Evolutionary conservation across 2,329 filamentous ascomycete genomes (phyloP), one percentile per base, ranked within the genome.

Genomic region (Elsinoe necatrix): DNA sequence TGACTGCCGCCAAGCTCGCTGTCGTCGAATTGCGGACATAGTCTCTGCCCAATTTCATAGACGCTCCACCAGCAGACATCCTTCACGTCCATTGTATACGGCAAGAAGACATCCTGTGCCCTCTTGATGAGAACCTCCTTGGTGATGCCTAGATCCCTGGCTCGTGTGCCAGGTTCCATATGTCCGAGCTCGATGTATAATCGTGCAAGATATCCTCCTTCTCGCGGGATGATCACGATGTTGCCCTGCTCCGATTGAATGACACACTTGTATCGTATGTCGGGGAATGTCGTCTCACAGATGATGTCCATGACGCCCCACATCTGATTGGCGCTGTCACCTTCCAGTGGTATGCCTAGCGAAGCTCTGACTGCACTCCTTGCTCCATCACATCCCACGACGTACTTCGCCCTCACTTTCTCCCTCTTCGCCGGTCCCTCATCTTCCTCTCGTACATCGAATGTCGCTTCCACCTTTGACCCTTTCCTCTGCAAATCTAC

Each of bases 191-290:
- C 65, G 55, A 70, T 69, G 58, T 70, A 70, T 51, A 70, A 66
- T 9, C 69, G 58, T 7, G 63, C 64, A 1, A 71, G 58, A 23
- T 58, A 58, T 27, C 67, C 67, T 12, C 65, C 65, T 55, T 70
- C 68, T 34, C 68, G 59, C 0, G 87, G 87, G 57, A 92, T 90
- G 3, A 90, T 83, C 81, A 91, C 87, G 65, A 91, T 84, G 16
- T 85, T 89, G 1, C 87, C 86, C 57, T 84, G 76, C 71, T 67
- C 64, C 2, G 85, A 89, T 67, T 89, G 86, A 58, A 71, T 68
- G 3, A 65, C 63, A 6, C 64, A 65, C 58, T 68, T 69, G 21
- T 68, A 61, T 27, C 67, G 59, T 64, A 90, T 87, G 66, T 92
- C 73, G 0, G 4, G 69, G 18, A 63, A 56, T 20, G 55, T 55